Base-by-base conservation (phyloP, 306 rosid genomes). In the Parietaria judaica region DNA sequence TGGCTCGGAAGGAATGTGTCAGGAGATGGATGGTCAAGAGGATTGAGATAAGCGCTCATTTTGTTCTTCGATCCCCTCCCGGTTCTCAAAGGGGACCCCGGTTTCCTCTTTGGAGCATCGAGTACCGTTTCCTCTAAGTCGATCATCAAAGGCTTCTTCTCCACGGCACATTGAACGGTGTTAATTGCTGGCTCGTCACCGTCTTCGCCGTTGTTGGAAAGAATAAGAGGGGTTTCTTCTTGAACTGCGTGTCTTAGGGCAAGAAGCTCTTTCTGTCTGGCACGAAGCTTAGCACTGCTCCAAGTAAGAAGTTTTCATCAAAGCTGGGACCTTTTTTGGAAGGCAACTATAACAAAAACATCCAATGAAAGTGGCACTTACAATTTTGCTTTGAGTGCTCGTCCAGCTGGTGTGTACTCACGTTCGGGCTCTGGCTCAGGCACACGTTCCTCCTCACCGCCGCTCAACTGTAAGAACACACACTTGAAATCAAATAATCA, bases 401-500 rank as follows among this genome's bases (percentile, higher is more conserved):
- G 90, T 72, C 99, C 99, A 44, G 99, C 99, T 13, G 95, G 87
- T 43, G 99, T 94, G 72, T 94, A 94, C 71, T 88, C 97, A 57
- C 86, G 87, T 77, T 74, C 95, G 7, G 94, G 97, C 81, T 86
- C 99, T 34, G 95, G 99, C 71, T 81, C 97, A 7, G 80, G 95
- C 52, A 81, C 90, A 59, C 67, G 80, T 56, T 83, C 99, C 61
- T 82, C 99, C 61, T 84, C 96, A 23, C 77, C 94, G 17, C 88
- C 87, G 79, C 90, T 79, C 99, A 88, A 97, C 68, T 62, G 65
- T 49, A 65, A 69, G 72, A 70, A 59, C 66, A 55, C 62, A 72
- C 64, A 62, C 61, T 70, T 66, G 66, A 65, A 66, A 74, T 14
- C 53, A 61, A 37, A 23, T 23, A 7, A 9, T 34, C 16, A 39